Conservation (phyloP, 371 early-diverging fungal species). For the Cladochytrium tenue region DNA sequence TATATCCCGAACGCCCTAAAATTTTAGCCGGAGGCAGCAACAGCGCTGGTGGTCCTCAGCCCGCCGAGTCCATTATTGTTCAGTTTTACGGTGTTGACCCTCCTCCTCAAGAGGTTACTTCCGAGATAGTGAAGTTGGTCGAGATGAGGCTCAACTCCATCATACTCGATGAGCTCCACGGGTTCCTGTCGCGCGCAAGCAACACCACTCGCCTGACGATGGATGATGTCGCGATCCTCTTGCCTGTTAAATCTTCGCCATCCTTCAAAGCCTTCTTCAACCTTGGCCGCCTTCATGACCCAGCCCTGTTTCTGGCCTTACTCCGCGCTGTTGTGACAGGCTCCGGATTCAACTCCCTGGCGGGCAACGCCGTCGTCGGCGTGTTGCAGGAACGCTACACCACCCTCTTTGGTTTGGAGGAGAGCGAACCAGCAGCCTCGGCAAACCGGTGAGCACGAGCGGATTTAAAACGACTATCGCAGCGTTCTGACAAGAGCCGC, state of each 20-base stretch:
- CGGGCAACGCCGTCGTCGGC: slow-evolving; percentile 61
- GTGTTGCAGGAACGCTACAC: slow-evolving; percentile 55
- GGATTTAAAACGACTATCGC: no score
- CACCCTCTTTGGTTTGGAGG: slow-evolving; percentile 47
- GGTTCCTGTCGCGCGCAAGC: slow-evolving; percentile 70
- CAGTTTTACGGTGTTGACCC: slow-evolving; percentile 77
- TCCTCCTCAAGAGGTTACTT: slow-evolving; percentile 62
- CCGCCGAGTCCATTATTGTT: no score
- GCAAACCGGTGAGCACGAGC: no score
- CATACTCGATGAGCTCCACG: slow-evolving; percentile 67
- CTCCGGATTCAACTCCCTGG: slow-evolving; percentile 47
- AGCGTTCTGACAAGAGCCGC: no score
- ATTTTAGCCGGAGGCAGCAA: no score
- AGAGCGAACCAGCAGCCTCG: no score
- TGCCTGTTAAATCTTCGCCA: slow-evolving; percentile 28
- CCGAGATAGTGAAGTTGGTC: slow-evolving; percentile 68
- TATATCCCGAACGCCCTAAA: no score
- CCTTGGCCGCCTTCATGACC: no score
- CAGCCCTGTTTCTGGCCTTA: slow-evolving; percentile 57
- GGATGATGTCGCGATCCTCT: slow-evolving; percentile 55
- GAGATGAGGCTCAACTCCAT: slow-evolving; percentile 62
- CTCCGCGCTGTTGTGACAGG: background rate
- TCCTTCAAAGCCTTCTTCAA: slow-evolving; percentile 30
- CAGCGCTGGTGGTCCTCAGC: no score
- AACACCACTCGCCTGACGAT: slow-evolving; percentile 58